Base-by-base conservation (phyloP, 2,329 filamentous ascomycete species). In the Plenodomus lindquistii region DNA sequence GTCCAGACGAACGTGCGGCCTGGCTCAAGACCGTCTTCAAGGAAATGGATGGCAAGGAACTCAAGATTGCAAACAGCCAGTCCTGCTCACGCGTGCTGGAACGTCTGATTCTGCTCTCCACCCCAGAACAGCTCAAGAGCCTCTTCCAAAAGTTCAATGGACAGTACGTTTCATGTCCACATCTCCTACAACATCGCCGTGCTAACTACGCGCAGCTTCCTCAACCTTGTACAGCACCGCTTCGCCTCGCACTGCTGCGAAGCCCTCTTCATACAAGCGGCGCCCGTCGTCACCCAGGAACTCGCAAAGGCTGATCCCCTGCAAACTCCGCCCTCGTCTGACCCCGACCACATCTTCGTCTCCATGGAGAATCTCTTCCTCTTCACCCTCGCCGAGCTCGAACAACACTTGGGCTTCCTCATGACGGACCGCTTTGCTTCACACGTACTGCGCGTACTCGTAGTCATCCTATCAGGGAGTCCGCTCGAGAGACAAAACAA, bases 241-340 rank as follows among this genome's bases (percentile, higher is more conserved):
- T 99, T 99, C 66, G 94, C 94, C 4, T 96, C 92, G 52, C 94
- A 99, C 77, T 97, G 93, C 75, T 97, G 92, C 70, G 94, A 99
- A 75, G 90, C 90, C 20, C 81, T 99, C 24, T 97, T 99, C 71
- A 79, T 92, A 40, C 85, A 89, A 56, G 88, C 89, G 1, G 92
- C 92, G 0, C 87, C 89, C 1, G 76, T 88, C 10, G 88, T 96
- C 31, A 88, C 87, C 13, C 79, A 86, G 52, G 92, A 96, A 72
- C 73, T 89, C 15, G 72, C 75, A 5, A 71, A 80, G 69, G 57
- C 81, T 68, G 37, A 77, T 66, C 60, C 70, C 70, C n/a, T 59
- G 18, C 52, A 77, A 24, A 69, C 67, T 2, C 71, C 70, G 17
- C 77, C 77, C 18, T 77, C 78, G 7, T 73, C 75, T 17, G 75